Conservation (phyloP, 345 rosid species). For the Eucalyptus regnans region DNA sequence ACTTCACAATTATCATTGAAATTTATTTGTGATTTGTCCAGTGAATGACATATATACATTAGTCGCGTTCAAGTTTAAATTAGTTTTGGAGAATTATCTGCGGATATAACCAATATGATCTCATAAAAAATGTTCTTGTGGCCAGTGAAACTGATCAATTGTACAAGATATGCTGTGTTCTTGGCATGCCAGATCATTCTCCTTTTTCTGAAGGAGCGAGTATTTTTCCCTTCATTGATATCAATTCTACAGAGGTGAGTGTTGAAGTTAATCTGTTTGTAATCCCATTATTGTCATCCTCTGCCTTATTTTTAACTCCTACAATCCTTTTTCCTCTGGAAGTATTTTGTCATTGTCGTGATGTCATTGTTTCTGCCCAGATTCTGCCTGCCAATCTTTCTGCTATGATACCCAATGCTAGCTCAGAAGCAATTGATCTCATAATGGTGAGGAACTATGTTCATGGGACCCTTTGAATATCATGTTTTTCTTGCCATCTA, state of each 20-base stretch:
- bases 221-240: constrained; percentile 46
- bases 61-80: background rate
- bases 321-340: background rate
- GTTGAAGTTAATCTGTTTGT: background rate
- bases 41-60: background rate
- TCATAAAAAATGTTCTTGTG: background rate
- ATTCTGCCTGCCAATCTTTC: constrained; percentile 49
- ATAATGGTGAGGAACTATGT: constrained; percentile 31
- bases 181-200: constrained; percentile 71
- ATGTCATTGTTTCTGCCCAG: constrained; percentile 15
- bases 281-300: background rate
- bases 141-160: constrained; percentile 41
- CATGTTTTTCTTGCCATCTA: background rate
- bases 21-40: background rate
- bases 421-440: constrained; percentile 78
- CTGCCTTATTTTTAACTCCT: background rate
- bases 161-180: constrained; percentile 77
- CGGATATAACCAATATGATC: background rate
- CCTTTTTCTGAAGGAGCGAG: constrained; percentile 66
- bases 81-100: background rate
- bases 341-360: background rate
- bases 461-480: background rate
- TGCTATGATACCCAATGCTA: constrained; percentile 63
- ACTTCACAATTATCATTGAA: background rate
- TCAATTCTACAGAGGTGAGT: constrained; percentile 53